These are phyloP conservation scores for Balakata baccata DNA, from an alignment of 345 rosid species.

Conservation along the genomic window DNA sequence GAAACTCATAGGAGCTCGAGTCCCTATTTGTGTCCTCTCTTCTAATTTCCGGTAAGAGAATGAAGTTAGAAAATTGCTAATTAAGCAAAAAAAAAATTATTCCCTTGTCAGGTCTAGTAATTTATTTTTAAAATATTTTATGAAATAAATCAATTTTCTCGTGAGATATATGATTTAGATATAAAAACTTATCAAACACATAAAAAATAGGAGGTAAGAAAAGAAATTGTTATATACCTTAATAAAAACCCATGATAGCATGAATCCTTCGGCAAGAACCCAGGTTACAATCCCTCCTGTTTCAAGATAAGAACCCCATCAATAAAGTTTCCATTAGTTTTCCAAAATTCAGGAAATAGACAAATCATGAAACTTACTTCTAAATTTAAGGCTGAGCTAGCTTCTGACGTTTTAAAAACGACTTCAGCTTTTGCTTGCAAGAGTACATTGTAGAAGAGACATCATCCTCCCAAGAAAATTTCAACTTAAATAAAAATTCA, in stretches of 20 bases:
- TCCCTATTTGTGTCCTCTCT: background rate
- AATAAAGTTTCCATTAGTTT: background rate
- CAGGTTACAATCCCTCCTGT: slow-evolving; percentile 96
- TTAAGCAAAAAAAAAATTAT: background rate
- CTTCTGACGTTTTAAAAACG: slow-evolving; percentile 58
- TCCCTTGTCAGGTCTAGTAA: background rate
- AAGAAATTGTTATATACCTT: slow-evolving; percentile 44
- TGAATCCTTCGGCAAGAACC: slow-evolving; percentile 88
- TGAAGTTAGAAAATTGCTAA: background rate
- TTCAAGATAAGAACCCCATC: slow-evolving; percentile 19
- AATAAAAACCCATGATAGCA: slow-evolving; percentile 88
- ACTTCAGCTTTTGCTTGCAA: slow-evolving; percentile 82
- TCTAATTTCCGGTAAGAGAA: background rate
- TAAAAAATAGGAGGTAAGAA: background rate
- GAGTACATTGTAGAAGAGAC: background rate
- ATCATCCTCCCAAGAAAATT: background rate
- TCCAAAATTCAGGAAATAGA: background rate
- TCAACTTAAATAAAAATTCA: background rate
- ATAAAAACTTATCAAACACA: background rate
- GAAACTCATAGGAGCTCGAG: background rate
- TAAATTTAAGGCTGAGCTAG: slow-evolving; percentile 56
- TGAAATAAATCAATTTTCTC: background rate
- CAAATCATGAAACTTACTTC: slow-evolving; percentile 42
- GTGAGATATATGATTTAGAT: background rate
- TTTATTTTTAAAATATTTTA: background rate